phyloP scores from a whole-genome alignment of 306 rosid genomes.

The Castanea sativa region DNA sequence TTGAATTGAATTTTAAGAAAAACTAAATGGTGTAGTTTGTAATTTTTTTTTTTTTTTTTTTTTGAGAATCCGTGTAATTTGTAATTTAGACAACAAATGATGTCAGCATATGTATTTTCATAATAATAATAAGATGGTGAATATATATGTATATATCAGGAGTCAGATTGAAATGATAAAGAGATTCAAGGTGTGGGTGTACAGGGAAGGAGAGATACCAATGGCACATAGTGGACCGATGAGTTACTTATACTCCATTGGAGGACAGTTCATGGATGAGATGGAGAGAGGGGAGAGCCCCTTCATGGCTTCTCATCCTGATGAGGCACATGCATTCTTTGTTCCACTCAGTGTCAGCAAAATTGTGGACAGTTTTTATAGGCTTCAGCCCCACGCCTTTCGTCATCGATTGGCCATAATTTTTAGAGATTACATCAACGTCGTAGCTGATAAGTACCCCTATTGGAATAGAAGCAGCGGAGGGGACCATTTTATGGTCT shows the following conservation, averaged over 20 bases:
- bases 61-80: too few species aligned
- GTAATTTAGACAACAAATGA: too few species aligned
- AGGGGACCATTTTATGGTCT: constrained; percentile 59
- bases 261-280: constrained; percentile 70
- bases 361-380: constrained; percentile 43
- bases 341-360: constrained; percentile 52
- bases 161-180: constrained; percentile 80
- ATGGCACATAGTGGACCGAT: constrained; percentile 57
- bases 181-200: constrained; percentile 70
- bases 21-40: too few species aligned
- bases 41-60: too few species aligned
- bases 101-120: too few species aligned
- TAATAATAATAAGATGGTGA: too few species aligned
- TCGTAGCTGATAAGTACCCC: constrained; percentile 31
- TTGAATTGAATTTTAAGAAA: too few species aligned
- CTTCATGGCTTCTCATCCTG: constrained; percentile 50
- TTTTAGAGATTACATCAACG: constrained; percentile 33
- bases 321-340: constrained; percentile 63
- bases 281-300: constrained; percentile 40
- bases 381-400: constrained; percentile 36
- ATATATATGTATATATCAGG: constrained; percentile 24
- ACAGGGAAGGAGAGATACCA: constrained; percentile 77
- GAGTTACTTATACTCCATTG: constrained; percentile 55
- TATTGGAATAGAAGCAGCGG: constrained; percentile 67
- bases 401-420: constrained; percentile 39